Evolutionary conservation across 139 green algal species (phyloP), one percentile per base, ranked within the genome.

Genomic region (Monoraphidium neglectum): DNA sequence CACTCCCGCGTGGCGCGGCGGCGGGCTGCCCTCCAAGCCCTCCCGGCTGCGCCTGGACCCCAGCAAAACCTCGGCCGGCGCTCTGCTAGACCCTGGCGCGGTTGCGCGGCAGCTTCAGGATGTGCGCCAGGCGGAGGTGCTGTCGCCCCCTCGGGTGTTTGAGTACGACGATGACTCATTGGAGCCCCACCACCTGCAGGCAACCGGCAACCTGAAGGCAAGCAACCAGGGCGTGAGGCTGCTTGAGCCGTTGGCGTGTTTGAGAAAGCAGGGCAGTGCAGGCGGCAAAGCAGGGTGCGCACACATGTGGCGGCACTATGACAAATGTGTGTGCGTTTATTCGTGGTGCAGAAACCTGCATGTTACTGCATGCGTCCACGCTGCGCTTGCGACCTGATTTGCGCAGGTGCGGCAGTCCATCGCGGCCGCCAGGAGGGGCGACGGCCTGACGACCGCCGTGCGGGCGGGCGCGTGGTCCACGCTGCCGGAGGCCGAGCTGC

Each of bases 1-100:
- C 83, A 93, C 88, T 0, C 83, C 88, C 10, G 74, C 80, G 4
- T 93, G 88, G 88, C 75, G 87, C 0, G 77, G 84, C 32, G 77
- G 83, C 57, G 88, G 88, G 13, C 79, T 93, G 40, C 88, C 88
- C 26, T 62, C 84, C 57, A 89, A 90, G 68, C 74, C 85, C 10
- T 90, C 87, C 1, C 85, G 86, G 70, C 68, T 93, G 49, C n/a
- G 75, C 4, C 68, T 90, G 18, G 78, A 89, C 43, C 5, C 72
- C 15, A 46, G 40, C 28, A 72, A 65, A 26, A 78, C 90, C 53
- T 59, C 43, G 16, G 56, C 49, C 3, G 72, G 46, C 12, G 23
- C 70, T 46, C 73, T 93, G 71, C 77, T 92, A 26, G 76, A 93
- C 59, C 82, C 87, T 33, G 87, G 84, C 70, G 77, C 72, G n/a